Percentiles rank a stretch among this genome's conserved stretches.
Conservation (phyloP, 2,329 filamentous ascomycete genomes). For the Phyllosticta ampelicida region DNA sequence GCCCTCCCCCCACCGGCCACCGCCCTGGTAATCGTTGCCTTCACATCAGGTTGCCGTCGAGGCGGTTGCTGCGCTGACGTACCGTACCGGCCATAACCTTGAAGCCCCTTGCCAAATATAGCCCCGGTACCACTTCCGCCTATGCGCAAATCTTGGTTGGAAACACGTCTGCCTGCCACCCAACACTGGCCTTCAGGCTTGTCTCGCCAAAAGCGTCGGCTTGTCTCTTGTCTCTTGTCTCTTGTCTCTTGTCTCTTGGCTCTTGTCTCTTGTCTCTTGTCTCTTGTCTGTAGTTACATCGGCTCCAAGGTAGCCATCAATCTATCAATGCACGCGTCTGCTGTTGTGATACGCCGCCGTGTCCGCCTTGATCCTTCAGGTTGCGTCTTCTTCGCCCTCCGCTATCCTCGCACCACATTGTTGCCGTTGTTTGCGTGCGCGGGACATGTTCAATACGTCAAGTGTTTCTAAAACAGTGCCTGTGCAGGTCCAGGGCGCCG, state of each 20-base stretch:
- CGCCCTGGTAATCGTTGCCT: background rate
- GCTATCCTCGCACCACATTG: background rate
- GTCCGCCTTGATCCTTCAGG: background rate
- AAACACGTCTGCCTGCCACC: background rate
- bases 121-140: background rate
- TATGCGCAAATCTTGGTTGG: background rate
- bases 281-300: background rate
- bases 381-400: background rate
- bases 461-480: slow-evolving; percentile 8
- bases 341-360: background rate
- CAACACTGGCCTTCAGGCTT: background rate
- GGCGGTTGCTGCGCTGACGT: background rate
- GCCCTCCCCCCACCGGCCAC: background rate
- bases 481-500: slow-evolving; percentile 3
- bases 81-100: background rate
- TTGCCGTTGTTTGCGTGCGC: background rate
- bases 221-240: background rate
- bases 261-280: background rate
- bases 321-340: background rate
- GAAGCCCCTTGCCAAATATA: background rate
- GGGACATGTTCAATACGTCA: slow-evolving; percentile 8
- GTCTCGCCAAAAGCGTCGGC: background rate
- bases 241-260: background rate
- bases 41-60: background rate
- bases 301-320: background rate